phyloP scores from a whole-genome alignment of 2,329 filamentous ascomycete species.

The Colletotrichum sp. region DNA sequence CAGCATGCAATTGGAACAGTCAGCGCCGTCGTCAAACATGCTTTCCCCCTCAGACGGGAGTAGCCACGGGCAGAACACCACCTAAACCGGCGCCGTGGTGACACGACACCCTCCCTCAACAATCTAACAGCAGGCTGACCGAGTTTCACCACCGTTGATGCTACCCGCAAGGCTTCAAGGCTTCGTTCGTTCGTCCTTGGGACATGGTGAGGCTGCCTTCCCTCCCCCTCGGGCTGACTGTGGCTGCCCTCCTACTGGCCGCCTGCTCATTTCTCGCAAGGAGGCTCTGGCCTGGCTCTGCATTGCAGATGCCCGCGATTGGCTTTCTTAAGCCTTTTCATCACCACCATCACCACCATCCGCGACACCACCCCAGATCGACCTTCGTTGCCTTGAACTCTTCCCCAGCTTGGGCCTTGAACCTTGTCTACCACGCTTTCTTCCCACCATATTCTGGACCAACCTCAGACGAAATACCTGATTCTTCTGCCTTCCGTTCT shows the following conservation, averaged over 20 bases:
- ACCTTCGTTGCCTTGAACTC: neutral
- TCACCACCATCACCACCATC: neutral
- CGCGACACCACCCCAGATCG: neutral
- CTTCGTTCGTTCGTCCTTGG: neutral
- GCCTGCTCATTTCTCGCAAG: neutral
- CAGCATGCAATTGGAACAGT: neutral
- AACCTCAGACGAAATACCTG: neutral
- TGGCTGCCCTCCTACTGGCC: neutral
- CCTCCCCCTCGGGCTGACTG: neutral
- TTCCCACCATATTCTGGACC: neutral
- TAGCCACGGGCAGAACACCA: neutral
- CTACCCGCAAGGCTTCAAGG: neutral
- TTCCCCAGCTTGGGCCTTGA: neutral
- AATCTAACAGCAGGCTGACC: neutral
- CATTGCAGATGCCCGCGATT: neutral
- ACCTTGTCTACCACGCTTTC: neutral
- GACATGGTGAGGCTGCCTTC: neutral
- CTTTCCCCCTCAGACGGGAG: conserved; percentile 4
- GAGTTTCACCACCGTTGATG: neutral
- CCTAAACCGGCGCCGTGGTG: neutral
- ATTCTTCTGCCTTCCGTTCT: neutral
- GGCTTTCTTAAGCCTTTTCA: neutral
- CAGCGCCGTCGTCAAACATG: neutral
- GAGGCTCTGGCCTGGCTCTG: neutral
- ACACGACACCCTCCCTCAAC: neutral